These are phyloP conservation scores for Calonectria pauciramosa DNA, from an alignment of 2,329 filamentous ascomycete genomes.

Conservation along the genomic window DNA sequence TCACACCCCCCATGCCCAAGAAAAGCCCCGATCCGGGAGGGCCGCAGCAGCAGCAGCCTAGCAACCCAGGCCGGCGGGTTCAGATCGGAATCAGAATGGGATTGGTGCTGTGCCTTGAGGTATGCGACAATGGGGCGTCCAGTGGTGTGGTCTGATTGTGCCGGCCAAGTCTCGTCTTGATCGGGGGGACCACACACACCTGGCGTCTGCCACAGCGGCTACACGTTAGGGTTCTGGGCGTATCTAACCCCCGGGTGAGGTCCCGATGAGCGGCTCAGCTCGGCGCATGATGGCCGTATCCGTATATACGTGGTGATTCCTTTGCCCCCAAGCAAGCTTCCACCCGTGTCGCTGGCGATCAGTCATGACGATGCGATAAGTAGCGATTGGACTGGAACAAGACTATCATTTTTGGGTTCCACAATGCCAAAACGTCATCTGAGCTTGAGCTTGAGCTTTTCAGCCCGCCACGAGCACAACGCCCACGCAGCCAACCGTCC, in stretches of 20 bases:
- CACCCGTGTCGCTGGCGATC: conserved; percentile 1
- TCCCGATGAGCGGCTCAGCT: conserved; percentile 10
- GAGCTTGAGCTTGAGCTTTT: not conserved
- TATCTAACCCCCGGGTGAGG: not conserved
- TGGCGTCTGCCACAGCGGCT: conserved; percentile 32
- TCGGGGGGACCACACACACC: conserved; percentile 20
- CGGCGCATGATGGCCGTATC: conserved; percentile 9
- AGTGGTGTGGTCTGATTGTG: conserved; percentile 22
- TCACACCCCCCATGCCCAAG: conserved; percentile 5
- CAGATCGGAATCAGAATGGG: conserved; percentile 14
- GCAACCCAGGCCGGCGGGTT: conserved; percentile 12
- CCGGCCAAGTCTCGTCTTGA: conserved; percentile 1
- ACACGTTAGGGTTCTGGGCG: conserved; percentile 29
- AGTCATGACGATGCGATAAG: not conserved
- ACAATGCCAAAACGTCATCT: not conserved
- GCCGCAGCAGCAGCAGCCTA: conserved; percentile 14
- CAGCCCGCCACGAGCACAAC: not conserved
- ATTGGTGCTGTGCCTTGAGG: conserved; percentile 26
- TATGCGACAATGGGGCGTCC: conserved; percentile 21
- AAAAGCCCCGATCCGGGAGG: conserved; percentile 7
- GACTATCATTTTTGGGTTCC: not conserved
- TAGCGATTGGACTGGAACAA: not conserved
- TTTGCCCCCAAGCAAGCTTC: not conserved
- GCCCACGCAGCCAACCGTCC: conserved; percentile 7
- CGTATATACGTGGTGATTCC: not conserved